These are phyloP conservation scores for Metarhizium humberi DNA, from an alignment of 2,329 filamentous ascomycete genomes.

Conservation along the genomic window DNA sequence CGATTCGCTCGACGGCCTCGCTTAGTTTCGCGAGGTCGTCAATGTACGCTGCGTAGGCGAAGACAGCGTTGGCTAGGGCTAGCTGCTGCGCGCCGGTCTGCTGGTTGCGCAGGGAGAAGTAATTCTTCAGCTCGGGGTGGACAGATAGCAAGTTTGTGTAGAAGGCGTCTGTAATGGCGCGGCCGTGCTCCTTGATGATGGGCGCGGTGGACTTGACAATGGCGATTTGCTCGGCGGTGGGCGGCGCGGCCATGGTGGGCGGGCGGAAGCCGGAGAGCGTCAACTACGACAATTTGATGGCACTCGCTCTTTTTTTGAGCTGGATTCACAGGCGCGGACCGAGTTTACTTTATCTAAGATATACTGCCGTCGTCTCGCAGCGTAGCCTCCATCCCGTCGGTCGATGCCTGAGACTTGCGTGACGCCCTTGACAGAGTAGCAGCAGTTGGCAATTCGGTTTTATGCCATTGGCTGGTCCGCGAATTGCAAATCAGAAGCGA, in stretches of 20 bases:
- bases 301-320: no score
- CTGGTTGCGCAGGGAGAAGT: slow-evolving; percentile 66
- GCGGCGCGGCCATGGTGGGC: slow-evolving; percentile 25
- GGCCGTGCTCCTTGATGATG: slow-evolving; percentile 58
- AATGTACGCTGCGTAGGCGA: slow-evolving; percentile 64
- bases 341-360: no score
- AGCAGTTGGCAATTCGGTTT: background rate
- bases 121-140: slow-evolving; percentile 54
- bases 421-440: no score
- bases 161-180: slow-evolving; percentile 58
- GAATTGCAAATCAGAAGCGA: background rate
- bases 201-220: slow-evolving; percentile 72
- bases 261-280: no score
- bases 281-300: no score
- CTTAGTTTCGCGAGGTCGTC: slow-evolving; percentile 54
- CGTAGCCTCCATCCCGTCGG: no score
- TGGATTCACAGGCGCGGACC: no score
- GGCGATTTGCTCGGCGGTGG: slow-evolving; percentile 54
- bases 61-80: slow-evolving; percentile 58
- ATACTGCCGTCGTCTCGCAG: no score
- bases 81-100: slow-evolving; percentile 55
- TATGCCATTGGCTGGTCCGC: background rate
- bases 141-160: slow-evolving; percentile 59
- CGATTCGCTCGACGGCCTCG: slow-evolving; percentile 55
- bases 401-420: no score